A percentile compares a stretch with the other conserved stretches of the same genome.
Evolutionary conservation across 2,329 filamentous ascomycete genomes (phyloP).

Genomic region (Fusarium longipes): DNA sequence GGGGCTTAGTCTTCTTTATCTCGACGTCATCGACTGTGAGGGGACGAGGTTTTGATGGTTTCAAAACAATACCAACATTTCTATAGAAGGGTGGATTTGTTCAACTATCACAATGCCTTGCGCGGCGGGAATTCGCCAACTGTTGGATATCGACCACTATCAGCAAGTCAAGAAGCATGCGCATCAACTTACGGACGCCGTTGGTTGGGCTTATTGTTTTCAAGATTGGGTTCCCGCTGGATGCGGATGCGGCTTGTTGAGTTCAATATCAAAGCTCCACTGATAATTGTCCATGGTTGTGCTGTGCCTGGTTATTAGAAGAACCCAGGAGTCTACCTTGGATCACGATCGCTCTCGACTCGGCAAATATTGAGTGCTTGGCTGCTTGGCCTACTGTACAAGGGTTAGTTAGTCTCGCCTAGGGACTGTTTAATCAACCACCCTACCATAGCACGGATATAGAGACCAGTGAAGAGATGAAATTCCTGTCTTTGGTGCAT

Average conservation of each 20-base stretch:
- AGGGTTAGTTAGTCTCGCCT: slow-evolving; percentile 18
- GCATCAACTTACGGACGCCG: background rate
- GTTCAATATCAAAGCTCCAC: slow-evolving; percentile 35
- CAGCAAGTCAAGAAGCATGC: background rate
- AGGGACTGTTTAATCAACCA: background rate
- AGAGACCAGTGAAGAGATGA: background rate
- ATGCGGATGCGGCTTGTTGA: slow-evolving; percentile 29
- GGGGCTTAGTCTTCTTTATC: slow-evolving; percentile 18
- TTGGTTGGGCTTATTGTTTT: background rate
- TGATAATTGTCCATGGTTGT: slow-evolving; percentile 25
- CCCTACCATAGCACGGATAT: no score
- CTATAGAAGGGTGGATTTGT: background rate
- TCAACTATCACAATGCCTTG: no score
- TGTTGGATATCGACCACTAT: background rate
- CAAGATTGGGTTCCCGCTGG: slow-evolving; percentile 18
- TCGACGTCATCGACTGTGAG: slow-evolving; percentile 24
- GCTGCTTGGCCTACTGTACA: slow-evolving; percentile 22
- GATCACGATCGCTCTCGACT: slow-evolving; percentile 37
- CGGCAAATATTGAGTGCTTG: slow-evolving; percentile 23
- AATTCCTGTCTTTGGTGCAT: background rate
- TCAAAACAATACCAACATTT: slow-evolving; percentile 7
- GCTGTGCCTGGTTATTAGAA: slow-evolving; percentile 28
- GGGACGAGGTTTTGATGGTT: background rate
- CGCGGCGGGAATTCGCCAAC: background rate
- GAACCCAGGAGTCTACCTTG: slow-evolving; percentile 12